Evolutionary conservation across 2,329 filamentous ascomycete species (phyloP).

Genomic region (Whalleya microplaca): DNA sequence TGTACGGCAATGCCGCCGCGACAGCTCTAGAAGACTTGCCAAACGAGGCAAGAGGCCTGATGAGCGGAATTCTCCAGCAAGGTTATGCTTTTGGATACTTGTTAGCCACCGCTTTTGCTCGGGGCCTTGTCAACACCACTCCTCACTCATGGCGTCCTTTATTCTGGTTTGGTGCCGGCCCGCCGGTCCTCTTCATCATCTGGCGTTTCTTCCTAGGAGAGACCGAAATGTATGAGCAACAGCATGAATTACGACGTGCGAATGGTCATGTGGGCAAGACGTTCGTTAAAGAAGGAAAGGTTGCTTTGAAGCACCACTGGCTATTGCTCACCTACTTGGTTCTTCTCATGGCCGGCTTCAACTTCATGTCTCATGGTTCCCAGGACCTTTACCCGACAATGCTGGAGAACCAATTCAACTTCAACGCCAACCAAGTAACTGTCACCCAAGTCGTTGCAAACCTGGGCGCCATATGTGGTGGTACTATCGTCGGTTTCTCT

Average conservation of each 20-base stretch:
- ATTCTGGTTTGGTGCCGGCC: constrained; percentile 86
- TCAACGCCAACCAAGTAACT: constrained; percentile 60
- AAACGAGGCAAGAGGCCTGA: constrained; percentile 68
- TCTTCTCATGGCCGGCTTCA: constrained; percentile 87
- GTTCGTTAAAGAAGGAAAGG: constrained; percentile 76
- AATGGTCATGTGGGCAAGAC: constrained; percentile 63
- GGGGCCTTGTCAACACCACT: constrained; percentile 75
- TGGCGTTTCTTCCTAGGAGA: constrained; percentile 80
- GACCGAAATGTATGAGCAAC: constrained; percentile 72
- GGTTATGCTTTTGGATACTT: constrained; percentile 72
- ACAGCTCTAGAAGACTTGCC: constrained; percentile 79
- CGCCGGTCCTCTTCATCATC: constrained; percentile 78
- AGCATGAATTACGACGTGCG: constrained; percentile 62
- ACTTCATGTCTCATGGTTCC: constrained; percentile 85
- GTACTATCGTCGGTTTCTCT: constrained; percentile 67
- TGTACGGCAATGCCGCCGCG: constrained; percentile 78
- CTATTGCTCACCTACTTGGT: constrained; percentile 79
- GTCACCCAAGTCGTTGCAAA: constrained; percentile 75
- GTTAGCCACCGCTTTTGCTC: constrained; percentile 59
- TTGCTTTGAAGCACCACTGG: constrained; percentile 82
- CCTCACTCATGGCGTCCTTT: constrained; percentile 80
- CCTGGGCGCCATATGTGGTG: constrained; percentile 71
- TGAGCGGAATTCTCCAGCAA: constrained; percentile 77
- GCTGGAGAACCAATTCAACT: constrained; percentile 59
- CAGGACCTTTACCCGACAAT: constrained; percentile 66